Percentiles rank a stretch among this genome's conserved stretches.
Conservation (phyloP, 2,329 filamentous ascomycete species). For the Phoma sp. region DNA sequence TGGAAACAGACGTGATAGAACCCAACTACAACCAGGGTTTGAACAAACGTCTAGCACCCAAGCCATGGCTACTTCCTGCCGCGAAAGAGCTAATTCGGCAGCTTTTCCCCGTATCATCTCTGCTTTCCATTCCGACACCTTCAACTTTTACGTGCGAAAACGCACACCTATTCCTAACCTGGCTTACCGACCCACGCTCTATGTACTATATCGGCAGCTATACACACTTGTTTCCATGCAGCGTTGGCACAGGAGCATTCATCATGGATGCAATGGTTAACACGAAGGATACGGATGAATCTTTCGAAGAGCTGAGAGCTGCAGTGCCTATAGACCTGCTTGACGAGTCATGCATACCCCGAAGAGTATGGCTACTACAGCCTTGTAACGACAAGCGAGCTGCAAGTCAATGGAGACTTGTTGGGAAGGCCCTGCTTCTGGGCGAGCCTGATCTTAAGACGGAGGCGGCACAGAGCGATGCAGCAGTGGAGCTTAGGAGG, state of each 20-base stretch:
- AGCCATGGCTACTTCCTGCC: slow-evolving; percentile 5
- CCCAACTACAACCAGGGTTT: slow-evolving; percentile 20
- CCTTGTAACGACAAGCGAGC: slow-evolving; percentile 2
- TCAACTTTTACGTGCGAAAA: slow-evolving; percentile 11
- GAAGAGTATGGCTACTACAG: slow-evolving; percentile 19
- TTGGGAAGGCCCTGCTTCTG: slow-evolving; percentile 22
- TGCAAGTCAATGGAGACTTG: slow-evolving; percentile 14
- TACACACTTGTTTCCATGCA: slow-evolving; percentile 6
- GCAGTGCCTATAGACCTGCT: slow-evolving; percentile 21
- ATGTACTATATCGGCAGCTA: slow-evolving; percentile 19
- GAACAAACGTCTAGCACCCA: slow-evolving; percentile 11
- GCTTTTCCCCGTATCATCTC: background rate
- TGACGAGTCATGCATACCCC: slow-evolving; percentile 12
- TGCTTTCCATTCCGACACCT: background rate
- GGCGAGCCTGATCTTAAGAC: slow-evolving; percentile 20
- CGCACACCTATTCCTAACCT: slow-evolving; percentile 21
- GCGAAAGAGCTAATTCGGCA: slow-evolving; percentile 11
- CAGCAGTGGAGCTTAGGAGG: slow-evolving; percentile 1
- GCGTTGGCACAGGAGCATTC: slow-evolving; percentile 1
- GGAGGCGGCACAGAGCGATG: slow-evolving; percentile 7
- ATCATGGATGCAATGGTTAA: slow-evolving; percentile 9
- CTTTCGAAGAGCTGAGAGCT: slow-evolving; percentile 7
- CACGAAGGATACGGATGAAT: slow-evolving; percentile 9
- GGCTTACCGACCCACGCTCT: slow-evolving; percentile 24
- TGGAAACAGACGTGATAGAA: slow-evolving; percentile 16